Conservation (phyloP, 2,329 filamentous ascomycete genomes). For the Penicillium frequentans region DNA sequence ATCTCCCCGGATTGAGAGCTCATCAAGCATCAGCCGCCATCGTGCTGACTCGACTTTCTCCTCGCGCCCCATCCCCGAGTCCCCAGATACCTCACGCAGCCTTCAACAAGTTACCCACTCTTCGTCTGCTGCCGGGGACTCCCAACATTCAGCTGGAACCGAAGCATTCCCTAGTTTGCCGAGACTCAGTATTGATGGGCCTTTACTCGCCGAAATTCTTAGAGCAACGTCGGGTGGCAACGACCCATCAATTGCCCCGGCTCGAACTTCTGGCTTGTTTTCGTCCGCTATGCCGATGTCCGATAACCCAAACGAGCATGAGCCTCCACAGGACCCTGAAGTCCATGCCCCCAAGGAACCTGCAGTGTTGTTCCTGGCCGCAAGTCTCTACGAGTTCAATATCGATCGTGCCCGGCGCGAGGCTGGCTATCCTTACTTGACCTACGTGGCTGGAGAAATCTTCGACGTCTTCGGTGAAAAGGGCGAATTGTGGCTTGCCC, state of each 20-base stretch:
- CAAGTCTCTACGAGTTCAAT: conserved; percentile 94
- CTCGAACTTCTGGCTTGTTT: conserved; percentile 74
- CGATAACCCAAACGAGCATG: conserved; percentile 57
- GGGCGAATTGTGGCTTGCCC: conserved; percentile 94
- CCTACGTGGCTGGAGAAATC: conserved; percentile 92
- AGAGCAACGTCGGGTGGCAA: conserved; percentile 28
- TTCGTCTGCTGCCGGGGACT: conserved; percentile 4
- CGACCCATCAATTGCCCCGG: conserved; percentile 34
- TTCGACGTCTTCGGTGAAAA: conserved; percentile 95
- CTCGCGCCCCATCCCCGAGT: conserved; percentile 52
- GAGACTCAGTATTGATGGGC: conserved; percentile 46
- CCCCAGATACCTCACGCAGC: conserved; percentile 53
- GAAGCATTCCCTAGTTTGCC: conserved; percentile 43
- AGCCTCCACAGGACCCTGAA: conserved; percentile 28
- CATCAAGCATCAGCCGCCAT: conserved; percentile 43
- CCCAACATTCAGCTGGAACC: conserved; percentile 2
- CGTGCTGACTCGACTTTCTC: conserved; percentile 59
- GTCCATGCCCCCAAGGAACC: conserved; percentile 38
- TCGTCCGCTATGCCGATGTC: conserved; percentile 82
- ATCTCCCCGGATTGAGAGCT: conserved; percentile 51
- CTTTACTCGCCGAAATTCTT: conserved; percentile 44
- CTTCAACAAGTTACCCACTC: conserved; percentile 49
- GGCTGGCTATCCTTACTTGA: conserved; percentile 92
- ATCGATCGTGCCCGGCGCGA: conserved; percentile 90
- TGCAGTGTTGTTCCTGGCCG: conserved; percentile 84